These are phyloP conservation scores for Collybiopsis confluens DNA, from an alignment of 768 basidiomycete species.

Conservation along the genomic window DNA sequence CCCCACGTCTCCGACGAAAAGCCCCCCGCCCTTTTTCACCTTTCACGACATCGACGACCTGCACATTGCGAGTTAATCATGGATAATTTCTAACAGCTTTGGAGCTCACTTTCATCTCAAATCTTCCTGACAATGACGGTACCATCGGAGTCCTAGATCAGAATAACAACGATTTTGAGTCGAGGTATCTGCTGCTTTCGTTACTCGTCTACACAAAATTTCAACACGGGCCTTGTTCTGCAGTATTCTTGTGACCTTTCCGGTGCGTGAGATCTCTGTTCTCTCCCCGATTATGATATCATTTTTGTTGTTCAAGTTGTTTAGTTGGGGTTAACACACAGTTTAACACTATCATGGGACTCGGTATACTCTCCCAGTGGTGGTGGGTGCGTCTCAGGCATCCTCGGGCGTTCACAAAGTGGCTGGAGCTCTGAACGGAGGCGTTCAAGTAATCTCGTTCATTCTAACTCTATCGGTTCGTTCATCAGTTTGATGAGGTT, in stretches of 20 bases:
- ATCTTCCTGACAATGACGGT: too few species aligned
- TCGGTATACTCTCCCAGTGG: constrained; percentile 15
- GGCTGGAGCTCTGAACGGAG: constrained; percentile 33
- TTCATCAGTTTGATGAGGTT: too few species aligned
- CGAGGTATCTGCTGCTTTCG: too few species aligned
- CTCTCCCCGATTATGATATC: constrained; percentile 5
- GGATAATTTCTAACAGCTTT: too few species aligned
- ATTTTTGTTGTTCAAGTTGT: background rate
- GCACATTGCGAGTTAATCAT: too few species aligned
- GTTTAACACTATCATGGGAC: constrained; percentile 14
- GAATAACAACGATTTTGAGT: too few species aligned
- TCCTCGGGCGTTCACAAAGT: constrained; percentile 33
- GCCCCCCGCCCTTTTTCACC: too few species aligned
- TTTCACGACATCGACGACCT: too few species aligned
- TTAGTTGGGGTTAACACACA: constrained; percentile 27
- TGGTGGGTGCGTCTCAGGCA: constrained; percentile 28
- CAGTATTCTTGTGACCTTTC: constrained; percentile 8
- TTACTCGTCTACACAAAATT: too few species aligned
- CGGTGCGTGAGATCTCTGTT: constrained; percentile 15
- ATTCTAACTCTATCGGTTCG: constrained; percentile 22
- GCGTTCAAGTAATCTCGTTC: constrained; percentile 32
- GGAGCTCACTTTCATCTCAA: too few species aligned
- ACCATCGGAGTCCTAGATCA: too few species aligned
- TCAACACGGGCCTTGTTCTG: constrained; percentile 21
- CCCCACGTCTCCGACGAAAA: too few species aligned